A percentile compares a stretch with the other conserved stretches of the same genome.
Conservation (phyloP, 192 early-diverging fungal species). For the Backusella australiensis region DNA sequence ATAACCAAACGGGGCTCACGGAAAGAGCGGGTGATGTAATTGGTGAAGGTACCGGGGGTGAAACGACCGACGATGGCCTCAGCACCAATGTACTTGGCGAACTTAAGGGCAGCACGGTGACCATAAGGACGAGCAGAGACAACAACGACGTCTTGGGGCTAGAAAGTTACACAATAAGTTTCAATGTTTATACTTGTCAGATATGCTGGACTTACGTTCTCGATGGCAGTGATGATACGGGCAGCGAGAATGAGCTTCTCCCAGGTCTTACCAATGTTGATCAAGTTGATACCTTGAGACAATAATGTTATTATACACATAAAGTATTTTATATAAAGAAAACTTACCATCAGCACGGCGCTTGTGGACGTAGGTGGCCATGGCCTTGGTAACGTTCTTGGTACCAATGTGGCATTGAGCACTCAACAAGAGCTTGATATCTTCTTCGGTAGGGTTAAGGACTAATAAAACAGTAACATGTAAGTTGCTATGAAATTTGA, state of each 20-base stretch:
- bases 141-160: conserved; percentile 92
- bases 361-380: conserved; percentile 97
- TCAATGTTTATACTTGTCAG: neutral
- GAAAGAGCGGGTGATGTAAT: conserved; percentile 99
- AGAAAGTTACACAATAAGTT: neutral
- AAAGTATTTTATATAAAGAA: neutral
- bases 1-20: conserved; percentile 98
- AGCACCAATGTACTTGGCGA: conserved; percentile 96
- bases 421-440: conserved; percentile 91
- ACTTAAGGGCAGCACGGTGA: conserved; percentile 99
- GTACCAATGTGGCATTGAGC: conserved; percentile 98
- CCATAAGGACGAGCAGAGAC: conserved; percentile 97
- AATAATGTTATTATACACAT: neutral
- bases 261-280: conserved; percentile 99
- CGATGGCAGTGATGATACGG: conserved; percentile 97
- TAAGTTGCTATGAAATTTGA: neutral
- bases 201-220: conserved; percentile 63
- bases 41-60: conserved; percentile 99
- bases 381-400: conserved; percentile 95
- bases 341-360: conserved; percentile 88
- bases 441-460: conserved; percentile 85
- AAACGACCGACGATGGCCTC: conserved; percentile 99
- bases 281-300: conserved; percentile 84
- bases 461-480: conserved; percentile 15
- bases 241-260: conserved; percentile 99